These are phyloP conservation scores for Cardamine chenopodiifolia DNA, from an alignment of 345 rosid species.

Conservation along the genomic window DNA sequence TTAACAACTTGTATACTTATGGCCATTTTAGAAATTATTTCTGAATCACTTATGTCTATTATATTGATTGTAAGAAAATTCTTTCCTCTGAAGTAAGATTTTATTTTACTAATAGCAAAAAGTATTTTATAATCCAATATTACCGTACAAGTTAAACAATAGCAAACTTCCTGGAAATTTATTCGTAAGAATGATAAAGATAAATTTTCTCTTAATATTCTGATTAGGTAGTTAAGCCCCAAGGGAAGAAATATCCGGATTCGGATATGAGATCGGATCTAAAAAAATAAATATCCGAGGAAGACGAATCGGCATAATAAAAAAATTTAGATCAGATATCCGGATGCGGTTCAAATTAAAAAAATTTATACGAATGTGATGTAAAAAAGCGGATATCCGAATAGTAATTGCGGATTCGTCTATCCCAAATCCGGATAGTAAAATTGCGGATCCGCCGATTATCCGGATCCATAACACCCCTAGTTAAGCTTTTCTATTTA, in stretches of 20 bases:
- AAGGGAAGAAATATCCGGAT: no score
- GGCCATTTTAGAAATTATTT: neutral
- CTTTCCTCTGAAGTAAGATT: neutral
- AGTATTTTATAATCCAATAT: neutral
- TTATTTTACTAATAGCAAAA: constrained; percentile 10
- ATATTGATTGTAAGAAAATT: neutral
- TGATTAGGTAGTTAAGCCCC: neutral
- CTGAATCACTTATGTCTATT: constrained; percentile 6
- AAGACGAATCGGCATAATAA: no score
- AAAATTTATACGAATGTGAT: no score
- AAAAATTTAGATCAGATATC: no score
- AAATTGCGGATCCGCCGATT: no score
- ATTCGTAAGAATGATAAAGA: neutral
- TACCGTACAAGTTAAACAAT: neutral
- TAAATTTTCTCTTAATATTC: neutral
- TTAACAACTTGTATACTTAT: neutral
- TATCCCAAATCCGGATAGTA: no score
- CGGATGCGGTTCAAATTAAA: no score
- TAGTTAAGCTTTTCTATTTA: neutral
- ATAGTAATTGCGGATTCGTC: no score
- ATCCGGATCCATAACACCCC: no score
- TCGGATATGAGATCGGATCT: no score
- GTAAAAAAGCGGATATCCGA: no score
- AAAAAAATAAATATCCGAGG: no score
- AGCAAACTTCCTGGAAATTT: neutral